Base-by-base conservation (phyloP, 768 basidiomycete species). In the Tricholoma saponaceum region DNA sequence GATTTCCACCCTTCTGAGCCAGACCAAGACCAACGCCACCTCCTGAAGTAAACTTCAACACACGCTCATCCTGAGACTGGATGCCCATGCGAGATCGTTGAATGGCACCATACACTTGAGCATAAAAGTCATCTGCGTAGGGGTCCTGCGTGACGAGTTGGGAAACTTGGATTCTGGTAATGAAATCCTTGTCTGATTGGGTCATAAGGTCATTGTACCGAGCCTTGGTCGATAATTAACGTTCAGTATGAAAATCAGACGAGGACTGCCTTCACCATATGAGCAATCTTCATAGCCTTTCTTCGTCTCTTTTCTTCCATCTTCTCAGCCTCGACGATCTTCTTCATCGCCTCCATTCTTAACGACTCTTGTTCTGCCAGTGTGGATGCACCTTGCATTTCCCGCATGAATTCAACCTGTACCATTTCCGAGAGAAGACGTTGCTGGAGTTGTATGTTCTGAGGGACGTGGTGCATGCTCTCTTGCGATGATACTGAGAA, bases 181-280 rank as follows among this genome's bases (percentile, higher is more conserved):
- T 98, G 69, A 98, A 99, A 68, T 98, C 97, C 75, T 98, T 98
- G 79, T 99, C 97, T 10, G 92, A 95, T 73, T 95, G 93, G 3
- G 93, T 94, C 94, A 96, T 96, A 35, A 95, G 80, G 70, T 95
- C 92, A 64, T 96, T 96, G 67, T 95, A 95, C 58, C 91, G 86
- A 59, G 94, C 84, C 93, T 94, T 35, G 56, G 56, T 61, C 18
- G 32, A 62, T 39, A 25, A 57, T 67, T 50, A 18, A 18, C 10
- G 26, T 30, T 50, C 26, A 18, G 18, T 4, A 30, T 30, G 28
- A 18, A 7, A 63, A 30, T 28, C 7, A 28, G n/a, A 50, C 26
- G n/a, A n/a, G 26, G 28, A 9, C n/a, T 16, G 7, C 18, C 20
- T 18, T 72, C 64, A 88, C 93, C 90, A 95, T 95, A 61, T 90